Evolutionary conservation across 2,329 filamentous ascomycete species (phyloP), one percentile per base, ranked within the genome.

Genomic region (Aspergillus udagawae): DNA sequence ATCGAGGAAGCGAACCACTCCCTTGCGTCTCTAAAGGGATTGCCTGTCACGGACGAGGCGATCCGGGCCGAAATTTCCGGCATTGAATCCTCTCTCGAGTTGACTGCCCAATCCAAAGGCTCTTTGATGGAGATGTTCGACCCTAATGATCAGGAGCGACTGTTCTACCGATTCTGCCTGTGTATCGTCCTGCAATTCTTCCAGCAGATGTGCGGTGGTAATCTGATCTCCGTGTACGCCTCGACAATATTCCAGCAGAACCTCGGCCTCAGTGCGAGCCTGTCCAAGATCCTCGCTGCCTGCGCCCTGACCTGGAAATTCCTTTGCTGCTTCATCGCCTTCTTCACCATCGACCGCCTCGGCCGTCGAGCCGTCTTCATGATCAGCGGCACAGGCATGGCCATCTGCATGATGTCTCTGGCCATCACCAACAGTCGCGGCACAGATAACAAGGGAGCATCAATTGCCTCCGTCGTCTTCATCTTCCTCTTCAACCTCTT

Each of bases 401-500:
- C 77, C 2, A 63, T 71, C 21, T 85, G 81, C 68, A 85, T 85
- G 82, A 61, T 80, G 4, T 79, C 88, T 42, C 64, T 80, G n/a
- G 73, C 76, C 2, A 64, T 77, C 35, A 72, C 65, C 32, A 73
- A 65, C 42, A 69, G 69, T 25, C 75, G 73, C 53, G 60, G 70
- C 41, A 63, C 28, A 3, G 50, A 41, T 10, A 60, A 63, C 25
- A 42, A 54, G 3, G 14, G 44, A 3, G 59, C 61, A 1, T 62
- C 61, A 2, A 60, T 65, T 38, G 58, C 49, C n/a, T 62, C 63
- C 1, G 65, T 60, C 3, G 54, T 56, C 21, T 67, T 68, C 48
- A 63, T 87, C 28, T 88, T 87, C 70, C 80, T 83, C 6, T 88
- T 86, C 72, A 87, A 87, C 59, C 83, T 84, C 1, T 85, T 84